phyloP scores from a whole-genome alignment of 768 basidiomycete species.

The Tephrocybe rancida region DNA sequence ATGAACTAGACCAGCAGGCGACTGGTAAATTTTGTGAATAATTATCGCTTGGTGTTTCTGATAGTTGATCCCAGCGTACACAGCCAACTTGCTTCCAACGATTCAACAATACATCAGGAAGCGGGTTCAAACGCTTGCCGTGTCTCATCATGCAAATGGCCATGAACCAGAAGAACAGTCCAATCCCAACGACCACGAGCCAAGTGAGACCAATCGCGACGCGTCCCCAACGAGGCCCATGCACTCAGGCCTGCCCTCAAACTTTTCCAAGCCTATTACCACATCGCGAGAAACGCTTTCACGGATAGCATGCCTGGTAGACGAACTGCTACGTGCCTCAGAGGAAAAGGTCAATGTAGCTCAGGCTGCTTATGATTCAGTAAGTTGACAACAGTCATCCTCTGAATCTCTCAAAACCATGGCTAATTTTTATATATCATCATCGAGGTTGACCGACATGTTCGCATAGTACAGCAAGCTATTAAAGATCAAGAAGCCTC shows the following conservation, averaged over 20 bases:
- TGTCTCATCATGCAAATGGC: not conserved
- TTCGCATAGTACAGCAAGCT: slow-evolving; percentile 76
- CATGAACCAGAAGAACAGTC: not conserved
- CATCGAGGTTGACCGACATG: slow-evolving; percentile 81
- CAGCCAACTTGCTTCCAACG: slow-evolving; percentile 41
- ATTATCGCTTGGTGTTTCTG: slow-evolving; percentile 12
- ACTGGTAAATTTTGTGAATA: slow-evolving; percentile 39
- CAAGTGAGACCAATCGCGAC: slow-evolving; percentile 2
- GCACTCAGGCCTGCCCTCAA: slow-evolving; percentile 23
- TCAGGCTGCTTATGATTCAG: slow-evolving; percentile 69
- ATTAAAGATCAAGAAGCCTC: slow-evolving; percentile 46
- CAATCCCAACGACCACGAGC: not conserved
- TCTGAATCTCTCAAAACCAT: too few species aligned
- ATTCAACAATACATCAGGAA: slow-evolving; percentile 49
- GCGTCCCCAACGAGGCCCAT: slow-evolving; percentile 3
- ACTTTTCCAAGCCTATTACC: slow-evolving; percentile 27
- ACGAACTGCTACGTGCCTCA: slow-evolving; percentile 61
- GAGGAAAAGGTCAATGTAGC: slow-evolving; percentile 83
- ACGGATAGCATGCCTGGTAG: slow-evolving; percentile 58
- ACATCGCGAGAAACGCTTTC: slow-evolving; percentile 55
- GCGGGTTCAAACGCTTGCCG: slow-evolving; percentile 14
- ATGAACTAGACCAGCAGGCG: slow-evolving; percentile 72
- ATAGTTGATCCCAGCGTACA: slow-evolving; percentile 33
- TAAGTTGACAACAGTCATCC: too few species aligned
- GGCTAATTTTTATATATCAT: too few species aligned